Conservation (phyloP, 768 basidiomycete species). For the Boletellus ananas region DNA sequence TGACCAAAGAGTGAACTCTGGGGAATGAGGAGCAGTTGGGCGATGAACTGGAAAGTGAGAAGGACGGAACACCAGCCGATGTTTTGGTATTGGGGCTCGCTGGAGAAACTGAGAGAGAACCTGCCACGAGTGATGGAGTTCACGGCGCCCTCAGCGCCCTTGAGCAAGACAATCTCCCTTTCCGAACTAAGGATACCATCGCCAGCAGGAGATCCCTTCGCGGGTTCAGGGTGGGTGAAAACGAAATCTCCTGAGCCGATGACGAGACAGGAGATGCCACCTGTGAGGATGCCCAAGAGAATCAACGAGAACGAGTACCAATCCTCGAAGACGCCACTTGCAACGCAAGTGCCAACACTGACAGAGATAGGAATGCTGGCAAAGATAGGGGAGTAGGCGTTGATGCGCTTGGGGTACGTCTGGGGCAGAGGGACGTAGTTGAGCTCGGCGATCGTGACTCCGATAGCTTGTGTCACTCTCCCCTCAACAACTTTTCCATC, state of each 20-base stretch:
- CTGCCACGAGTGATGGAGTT: conserved; percentile 31
- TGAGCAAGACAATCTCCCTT: conserved; percentile 27
- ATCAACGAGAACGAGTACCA: conserved; percentile 36
- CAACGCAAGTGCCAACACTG: conserved; percentile 26
- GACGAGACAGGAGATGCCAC: conserved; percentile 30
- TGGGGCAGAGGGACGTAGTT: conserved; percentile 15
- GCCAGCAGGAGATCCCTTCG: conserved; percentile 25
- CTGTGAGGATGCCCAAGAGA: conserved; percentile 31
- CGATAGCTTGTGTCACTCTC: conserved; percentile 21
- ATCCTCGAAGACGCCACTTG: conserved; percentile 28
- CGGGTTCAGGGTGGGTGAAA: conserved; percentile 25
- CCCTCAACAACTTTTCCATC: conserved; percentile 17
- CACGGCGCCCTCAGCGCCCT: conserved; percentile 29
- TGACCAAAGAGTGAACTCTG: conserved; percentile 34
- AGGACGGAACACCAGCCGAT: conserved; percentile 32
- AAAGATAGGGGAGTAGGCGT: conserved; percentile 19
- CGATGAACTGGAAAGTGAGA: conserved; percentile 32
- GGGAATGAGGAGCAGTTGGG: conserved; percentile 34
- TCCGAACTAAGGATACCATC: conserved; percentile 28
- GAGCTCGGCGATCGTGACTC: conserved; percentile 29
- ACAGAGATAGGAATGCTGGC: conserved; percentile 30
- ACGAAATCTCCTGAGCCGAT: conserved; percentile 31
- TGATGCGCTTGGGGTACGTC: conserved; percentile 19
- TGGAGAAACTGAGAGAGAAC: conserved; percentile 27
- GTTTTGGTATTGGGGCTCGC: conserved; percentile 23